Evolutionary conservation across 2,329 filamentous ascomycete species (phyloP).

Genomic region (Aureobasidium sp.): DNA sequence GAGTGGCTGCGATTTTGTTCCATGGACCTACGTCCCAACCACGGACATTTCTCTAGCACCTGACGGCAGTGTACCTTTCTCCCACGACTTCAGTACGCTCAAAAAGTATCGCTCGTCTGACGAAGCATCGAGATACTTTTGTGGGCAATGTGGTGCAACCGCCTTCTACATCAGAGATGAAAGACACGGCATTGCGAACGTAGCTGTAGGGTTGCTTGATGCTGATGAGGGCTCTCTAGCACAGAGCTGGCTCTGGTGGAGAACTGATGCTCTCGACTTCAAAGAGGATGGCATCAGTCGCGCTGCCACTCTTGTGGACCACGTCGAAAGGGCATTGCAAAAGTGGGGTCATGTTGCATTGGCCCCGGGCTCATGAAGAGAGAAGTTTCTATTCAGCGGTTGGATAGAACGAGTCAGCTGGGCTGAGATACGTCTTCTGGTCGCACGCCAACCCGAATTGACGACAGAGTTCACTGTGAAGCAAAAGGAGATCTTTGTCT

Average conservation of each 20-base stretch:
- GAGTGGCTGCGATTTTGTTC: conserved; percentile 56
- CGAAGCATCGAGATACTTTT: conserved; percentile 54
- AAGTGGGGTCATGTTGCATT: not conserved
- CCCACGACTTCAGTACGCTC: conserved; percentile 35
- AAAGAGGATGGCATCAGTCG: conserved; percentile 41
- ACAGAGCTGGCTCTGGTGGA: conserved; percentile 57
- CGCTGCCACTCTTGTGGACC: not conserved
- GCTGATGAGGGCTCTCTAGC: conserved; percentile 47
- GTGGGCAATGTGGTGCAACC: conserved; percentile 54
- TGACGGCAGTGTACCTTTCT: conserved; percentile 30
- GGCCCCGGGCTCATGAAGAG: not conserved
- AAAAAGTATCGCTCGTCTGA: conserved; percentile 48
- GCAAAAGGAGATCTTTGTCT: not conserved
- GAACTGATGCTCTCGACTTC: conserved; percentile 51
- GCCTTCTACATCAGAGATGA: conserved; percentile 54
- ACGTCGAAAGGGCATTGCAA: not conserved
- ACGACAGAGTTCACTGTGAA: not conserved
- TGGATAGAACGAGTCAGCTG: too few relatives aligned
- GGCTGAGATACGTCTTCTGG: too few relatives aligned
- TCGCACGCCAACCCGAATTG: not conserved
- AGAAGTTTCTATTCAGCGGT: too few relatives aligned
- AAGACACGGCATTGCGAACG: conserved; percentile 52
- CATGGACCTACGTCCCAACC: conserved; percentile 60
- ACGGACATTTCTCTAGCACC: conserved; percentile 45
- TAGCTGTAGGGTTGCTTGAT: conserved; percentile 53